Conservation (phyloP, 1,284 basidiomycete species). For the Cryptococcus sp. region DNA sequence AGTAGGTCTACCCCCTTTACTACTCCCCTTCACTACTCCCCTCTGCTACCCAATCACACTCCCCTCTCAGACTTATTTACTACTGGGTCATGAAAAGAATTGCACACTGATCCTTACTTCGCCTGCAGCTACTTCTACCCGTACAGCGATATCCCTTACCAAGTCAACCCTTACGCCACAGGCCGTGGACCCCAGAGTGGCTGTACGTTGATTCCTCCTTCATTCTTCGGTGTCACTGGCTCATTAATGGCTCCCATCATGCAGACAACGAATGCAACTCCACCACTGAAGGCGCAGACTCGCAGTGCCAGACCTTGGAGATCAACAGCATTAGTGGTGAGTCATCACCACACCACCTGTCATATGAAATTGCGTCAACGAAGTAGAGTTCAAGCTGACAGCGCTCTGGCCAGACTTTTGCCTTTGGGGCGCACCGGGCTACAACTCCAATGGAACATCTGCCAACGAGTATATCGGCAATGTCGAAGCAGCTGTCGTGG, state of each 20-base stretch:
- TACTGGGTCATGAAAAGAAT: too few relatives aligned
- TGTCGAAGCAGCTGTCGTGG: too few relatives aligned
- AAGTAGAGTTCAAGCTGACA: too few relatives aligned
- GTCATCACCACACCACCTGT: too few relatives aligned
- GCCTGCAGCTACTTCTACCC: conserved; percentile 15
- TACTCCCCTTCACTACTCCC: neutral
- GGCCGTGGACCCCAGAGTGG: conserved; percentile 18
- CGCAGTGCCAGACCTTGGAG: too few relatives aligned
- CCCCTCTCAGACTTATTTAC: too few relatives aligned
- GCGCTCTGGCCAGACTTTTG: conserved; percentile 18
- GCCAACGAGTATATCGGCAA: conserved; percentile 22
- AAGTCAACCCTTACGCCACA: conserved; percentile 18
- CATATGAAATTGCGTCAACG: too few relatives aligned
- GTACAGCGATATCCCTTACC: conserved; percentile 17
- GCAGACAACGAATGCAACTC: conserved; percentile 28
- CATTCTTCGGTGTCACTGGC: too few relatives aligned
- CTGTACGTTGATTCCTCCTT: conserved; percentile 2
- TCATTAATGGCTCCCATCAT: neutral
- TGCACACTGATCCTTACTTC: too few relatives aligned
- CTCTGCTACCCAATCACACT: too few relatives aligned
- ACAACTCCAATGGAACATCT: conserved; percentile 33
- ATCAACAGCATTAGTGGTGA: too few relatives aligned
- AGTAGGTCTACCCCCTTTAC: neutral
- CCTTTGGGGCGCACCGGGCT: too few relatives aligned
- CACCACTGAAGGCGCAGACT: conserved; percentile 12